Evolutionary conservation across 306 rosid genomes (phyloP).

Genomic region (Casuarina cunninghamiana): DNA sequence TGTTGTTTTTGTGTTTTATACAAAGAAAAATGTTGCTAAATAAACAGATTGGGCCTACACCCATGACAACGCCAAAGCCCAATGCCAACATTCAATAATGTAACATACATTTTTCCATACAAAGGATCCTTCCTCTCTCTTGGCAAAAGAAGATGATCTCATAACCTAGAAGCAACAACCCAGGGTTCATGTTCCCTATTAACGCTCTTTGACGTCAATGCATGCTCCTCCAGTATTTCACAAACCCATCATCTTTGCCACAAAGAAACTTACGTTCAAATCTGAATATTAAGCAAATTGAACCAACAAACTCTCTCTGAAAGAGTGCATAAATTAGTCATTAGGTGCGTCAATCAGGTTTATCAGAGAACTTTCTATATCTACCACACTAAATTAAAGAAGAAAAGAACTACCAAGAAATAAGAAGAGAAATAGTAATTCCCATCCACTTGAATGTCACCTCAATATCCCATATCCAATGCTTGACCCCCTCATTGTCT

Average conservation of each 20-base stretch:
- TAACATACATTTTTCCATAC: constrained; percentile 74
- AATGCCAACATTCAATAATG: too few relatives aligned
- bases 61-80: too few relatives aligned
- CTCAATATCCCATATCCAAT: background rate
- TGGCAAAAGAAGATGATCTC: constrained; percentile 89
- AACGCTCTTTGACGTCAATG: constrained; percentile 56
- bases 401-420: background rate
- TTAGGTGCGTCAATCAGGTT: background rate
- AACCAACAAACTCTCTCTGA: background rate
- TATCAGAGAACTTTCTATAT: background rate
- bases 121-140: constrained; percentile 68
- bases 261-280: background rate
- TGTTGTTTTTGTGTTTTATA: too few relatives aligned
- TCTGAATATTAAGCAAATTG: background rate
- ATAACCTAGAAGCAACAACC: constrained; percentile 83
- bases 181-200: constrained; percentile 72
- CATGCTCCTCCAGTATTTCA: constrained; percentile 89
- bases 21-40: too few relatives aligned
- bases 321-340: background rate
- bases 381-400: background rate
- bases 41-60: too few relatives aligned
- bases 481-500: background rate
- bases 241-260: constrained; percentile 57
- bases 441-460: background rate
- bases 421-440: background rate